Evolutionary conservation across 768 basidiomycete species (phyloP).

Genomic region (Mycena metata): DNA sequence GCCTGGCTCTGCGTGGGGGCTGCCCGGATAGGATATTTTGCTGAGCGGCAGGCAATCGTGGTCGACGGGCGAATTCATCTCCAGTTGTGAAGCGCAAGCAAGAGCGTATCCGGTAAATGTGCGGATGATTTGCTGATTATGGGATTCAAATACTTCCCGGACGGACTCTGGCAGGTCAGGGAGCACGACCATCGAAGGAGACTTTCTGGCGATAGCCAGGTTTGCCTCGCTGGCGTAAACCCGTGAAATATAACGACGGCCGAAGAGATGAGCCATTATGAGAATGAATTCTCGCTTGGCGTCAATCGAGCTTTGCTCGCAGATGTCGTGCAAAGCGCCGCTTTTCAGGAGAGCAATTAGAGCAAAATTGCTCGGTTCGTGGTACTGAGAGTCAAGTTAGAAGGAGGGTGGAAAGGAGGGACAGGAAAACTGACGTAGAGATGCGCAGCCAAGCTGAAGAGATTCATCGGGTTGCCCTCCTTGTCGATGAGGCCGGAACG

Average conservation of each 20-base stretch:
- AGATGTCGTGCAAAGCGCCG: constrained; percentile 72
- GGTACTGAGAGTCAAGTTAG: constrained; percentile 53
- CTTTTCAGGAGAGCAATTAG: constrained; percentile 68
- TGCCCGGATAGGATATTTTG: constrained; percentile 40
- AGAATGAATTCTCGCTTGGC: constrained; percentile 67
- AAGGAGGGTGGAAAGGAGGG: not conserved
- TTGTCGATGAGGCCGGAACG: constrained; percentile 66
- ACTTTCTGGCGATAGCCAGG: constrained; percentile 52
- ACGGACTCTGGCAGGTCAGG: constrained; percentile 61
- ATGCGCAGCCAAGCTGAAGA: constrained; percentile 67
- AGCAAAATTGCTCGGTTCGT: constrained; percentile 80
- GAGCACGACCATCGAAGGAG: constrained; percentile 70
- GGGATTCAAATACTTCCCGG: constrained; percentile 55
- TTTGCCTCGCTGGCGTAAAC: constrained; percentile 56
- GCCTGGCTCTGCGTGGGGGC: constrained; percentile 22
- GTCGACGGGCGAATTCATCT: constrained; percentile 49
- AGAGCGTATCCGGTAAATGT: constrained; percentile 71
- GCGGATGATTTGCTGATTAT: constrained; percentile 63
- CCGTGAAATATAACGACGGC: constrained; percentile 66
- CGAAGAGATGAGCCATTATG: constrained; percentile 76
- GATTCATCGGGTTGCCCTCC: constrained; percentile 68
- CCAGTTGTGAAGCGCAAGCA: constrained; percentile 59
- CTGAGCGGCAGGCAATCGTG: constrained; percentile 64
- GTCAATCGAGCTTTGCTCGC: constrained; percentile 53
- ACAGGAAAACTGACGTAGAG: constrained; percentile 56